Base-by-base conservation (phyloP, 257 asterid species). In the Gentiana straminea region DNA sequence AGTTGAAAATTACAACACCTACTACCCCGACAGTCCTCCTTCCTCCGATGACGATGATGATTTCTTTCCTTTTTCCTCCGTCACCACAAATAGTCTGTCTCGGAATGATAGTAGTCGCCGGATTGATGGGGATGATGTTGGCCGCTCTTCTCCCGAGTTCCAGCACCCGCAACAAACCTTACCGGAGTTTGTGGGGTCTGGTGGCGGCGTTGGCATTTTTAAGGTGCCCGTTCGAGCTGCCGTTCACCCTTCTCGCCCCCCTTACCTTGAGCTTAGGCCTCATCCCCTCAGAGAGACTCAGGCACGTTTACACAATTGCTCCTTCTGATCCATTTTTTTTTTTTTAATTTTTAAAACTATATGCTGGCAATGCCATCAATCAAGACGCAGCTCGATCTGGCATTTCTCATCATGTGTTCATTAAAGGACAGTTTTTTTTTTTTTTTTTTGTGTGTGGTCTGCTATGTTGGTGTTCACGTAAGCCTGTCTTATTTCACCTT, bases 271-370 rank as follows among this genome's bases (percentile, higher is more conserved):
- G 76, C 94, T 84, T 13, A 72, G 94, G 60, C 94, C 94, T 57
- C 94, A 84, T 52, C 94, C 94, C 12, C 70, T 84, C 35, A 71
- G 84, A 58, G 94, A 84, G 71, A 81, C 90, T 58, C 94, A 84
- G 88, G 93, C 78, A 50, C 15, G 61, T 4, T 24, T 13, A 13
- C 44, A 3, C 2, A 13, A 4, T 36, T 38, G 8, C 13, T 13
- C 13, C 15, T 2, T 8, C 15, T 55, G 60, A 34, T 55, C 3
- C 39, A 8, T 33, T 33, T 33, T 51, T 49, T 36, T 56, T 51
- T 1, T 51, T 7, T 49, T 33, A 36, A 36, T 50, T 45, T 33
- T 49, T 7, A 11, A 7, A 35, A 32, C 13, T 7, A 41, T 41
- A 41, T 10, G 5, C 46, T 41, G 9, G 8, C 46, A 3, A 41